These are phyloP conservation scores for Fraxinus ornus DNA, from an alignment of 305 asterid genomes.

Conservation along the genomic window DNA sequence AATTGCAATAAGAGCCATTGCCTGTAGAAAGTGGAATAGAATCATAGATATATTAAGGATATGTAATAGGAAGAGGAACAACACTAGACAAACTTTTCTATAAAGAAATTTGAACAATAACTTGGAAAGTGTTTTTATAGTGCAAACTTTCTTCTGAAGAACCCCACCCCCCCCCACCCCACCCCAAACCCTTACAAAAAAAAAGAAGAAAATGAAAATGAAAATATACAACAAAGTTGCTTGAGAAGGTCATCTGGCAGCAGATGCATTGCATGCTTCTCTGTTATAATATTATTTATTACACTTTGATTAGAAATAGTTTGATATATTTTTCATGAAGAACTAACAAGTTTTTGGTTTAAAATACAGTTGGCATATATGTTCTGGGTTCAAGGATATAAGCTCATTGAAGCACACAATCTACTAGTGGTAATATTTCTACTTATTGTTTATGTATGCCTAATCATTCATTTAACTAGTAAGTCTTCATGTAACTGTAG, in stretches of 20 bases:
- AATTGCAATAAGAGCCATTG: background rate
- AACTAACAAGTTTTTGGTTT: slow-evolving; percentile 14
- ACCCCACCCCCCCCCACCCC: background rate
- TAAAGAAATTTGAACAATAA: background rate
- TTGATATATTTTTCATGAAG: background rate
- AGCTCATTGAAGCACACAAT: slow-evolving; percentile 62
- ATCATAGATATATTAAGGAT: background rate
- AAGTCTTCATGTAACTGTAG: background rate
- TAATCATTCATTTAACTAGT: background rate
- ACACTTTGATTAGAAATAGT: slow-evolving; percentile 8
- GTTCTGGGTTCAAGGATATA: slow-evolving; percentile 91
- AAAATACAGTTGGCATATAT: slow-evolving; percentile 82
- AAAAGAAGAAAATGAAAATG: background rate
- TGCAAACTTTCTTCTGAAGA: background rate
- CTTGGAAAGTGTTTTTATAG: background rate
- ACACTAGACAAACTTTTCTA: background rate
- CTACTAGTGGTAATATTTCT: slow-evolving; percentile 58
- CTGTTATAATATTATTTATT: slow-evolving; percentile 5
- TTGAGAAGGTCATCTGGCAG: background rate
- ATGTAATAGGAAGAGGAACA: background rate
- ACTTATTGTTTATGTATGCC: background rate
- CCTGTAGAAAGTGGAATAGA: background rate
- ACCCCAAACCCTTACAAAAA: background rate
- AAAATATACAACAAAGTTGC: background rate
- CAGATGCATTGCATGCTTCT: background rate